Base-by-base conservation (phyloP, 208 protist species). In the Balamuthia mandrillaris region DNA sequence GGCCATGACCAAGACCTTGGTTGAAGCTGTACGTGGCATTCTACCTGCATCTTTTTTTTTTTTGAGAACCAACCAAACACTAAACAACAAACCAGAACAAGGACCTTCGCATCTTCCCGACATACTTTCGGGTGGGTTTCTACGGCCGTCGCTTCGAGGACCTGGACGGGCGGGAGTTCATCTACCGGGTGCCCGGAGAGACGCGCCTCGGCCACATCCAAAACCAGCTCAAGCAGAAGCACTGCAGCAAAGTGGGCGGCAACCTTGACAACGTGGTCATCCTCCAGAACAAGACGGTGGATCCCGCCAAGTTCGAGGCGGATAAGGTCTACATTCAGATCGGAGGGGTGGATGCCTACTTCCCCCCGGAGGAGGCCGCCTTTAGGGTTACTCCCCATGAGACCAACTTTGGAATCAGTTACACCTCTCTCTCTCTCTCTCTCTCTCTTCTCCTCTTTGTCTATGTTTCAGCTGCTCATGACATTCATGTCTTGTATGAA, bases 51-150 rank as follows among this genome's bases (percentile, higher is more conserved):
- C 41, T 21, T 37, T 14, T 45, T 18, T 6, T 29, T 4, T 52
- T 31, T 7, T 24, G 3, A 21, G 3, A 35, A 1, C 33, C 51
- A 29, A n/a, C 66, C 27, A 35, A 47, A 12, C 24, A 5, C 45
- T 33, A 5, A 54, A 24, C 6, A 7, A 18, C 66, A n/a, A n/a
- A n/a, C n/a, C n/a, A 77, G 66, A 77, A 77, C 42, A 77, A 77
- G 66, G 66, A 77, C n/a, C 42, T 77, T 6, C 33, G 86, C 2
- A 14, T 90, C 4, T 89, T 91, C 49, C 56, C 81, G 10, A 66
- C 66, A n/a, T 91, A 91, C 52, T 91, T 87, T 45, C 84, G 89
- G 49, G 89, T 91, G 10, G 89, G 75, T 6, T 91, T 84, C 41
- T 89, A 82, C 47, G 88, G 88, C 24, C 18, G 42, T 45, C 47